These are phyloP conservation scores for Parietaria judaica DNA, from an alignment of 306 rosid genomes.

Conservation along the genomic window DNA sequence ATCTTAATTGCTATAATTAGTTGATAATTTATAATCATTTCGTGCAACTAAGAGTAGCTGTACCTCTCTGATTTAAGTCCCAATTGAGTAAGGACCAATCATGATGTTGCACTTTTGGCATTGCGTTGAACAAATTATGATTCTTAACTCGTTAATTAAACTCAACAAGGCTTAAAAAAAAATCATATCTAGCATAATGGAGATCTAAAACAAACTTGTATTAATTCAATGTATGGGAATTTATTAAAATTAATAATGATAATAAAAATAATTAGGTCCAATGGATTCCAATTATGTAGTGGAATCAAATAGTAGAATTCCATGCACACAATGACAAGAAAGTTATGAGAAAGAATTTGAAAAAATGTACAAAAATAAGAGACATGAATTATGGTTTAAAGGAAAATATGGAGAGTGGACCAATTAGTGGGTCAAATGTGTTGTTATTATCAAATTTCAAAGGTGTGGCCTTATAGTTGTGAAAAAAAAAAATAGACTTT, in stretches of 20 bases:
- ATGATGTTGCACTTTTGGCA: slow-evolving; percentile 3
- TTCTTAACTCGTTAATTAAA: slow-evolving; percentile 6
- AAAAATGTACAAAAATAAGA: neutral
- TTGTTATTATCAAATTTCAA: neutral
- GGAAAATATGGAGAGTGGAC: neutral
- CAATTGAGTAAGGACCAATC: neutral
- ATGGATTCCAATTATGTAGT: neutral
- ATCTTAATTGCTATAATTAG: neutral
- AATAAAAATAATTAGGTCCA: neutral
- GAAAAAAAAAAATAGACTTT: neutral
- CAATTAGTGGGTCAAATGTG: slow-evolving; percentile 1
- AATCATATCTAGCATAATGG: neutral
- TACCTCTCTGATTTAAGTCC: neutral
- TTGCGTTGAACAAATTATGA: slow-evolving; percentile 1
- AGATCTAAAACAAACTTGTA: neutral
- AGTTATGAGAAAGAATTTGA: neutral
- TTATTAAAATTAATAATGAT: no score
- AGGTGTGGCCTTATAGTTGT: neutral
- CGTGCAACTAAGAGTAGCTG: slow-evolving; percentile 3
- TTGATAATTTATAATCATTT: slow-evolving; percentile 6
- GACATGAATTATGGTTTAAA: neutral
- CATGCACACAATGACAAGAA: neutral
- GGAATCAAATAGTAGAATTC: neutral
- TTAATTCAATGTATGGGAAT: neutral
- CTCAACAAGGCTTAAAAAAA: slow-evolving; percentile 2